These are phyloP conservation scores for Agaricus blazei DNA, from an alignment of 768 basidiomycete genomes.

Conservation along the genomic window DNA sequence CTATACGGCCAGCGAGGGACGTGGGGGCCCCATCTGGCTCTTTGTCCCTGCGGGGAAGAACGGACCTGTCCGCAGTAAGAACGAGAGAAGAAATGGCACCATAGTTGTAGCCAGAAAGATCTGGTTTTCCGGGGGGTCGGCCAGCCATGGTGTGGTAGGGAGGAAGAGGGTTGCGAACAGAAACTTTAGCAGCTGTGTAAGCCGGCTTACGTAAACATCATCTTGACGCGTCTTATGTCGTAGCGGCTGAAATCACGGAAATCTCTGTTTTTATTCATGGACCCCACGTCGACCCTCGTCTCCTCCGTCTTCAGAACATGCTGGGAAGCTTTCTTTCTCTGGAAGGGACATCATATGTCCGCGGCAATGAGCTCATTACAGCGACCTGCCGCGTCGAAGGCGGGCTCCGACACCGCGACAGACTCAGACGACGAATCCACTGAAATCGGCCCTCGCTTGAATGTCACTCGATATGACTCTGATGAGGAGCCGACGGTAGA, in stretches of 20 bases:
- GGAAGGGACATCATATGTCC: neutral
- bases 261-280: neutral
- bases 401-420: neutral
- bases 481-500: neutral
- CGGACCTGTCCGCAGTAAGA: constrained; percentile 83
- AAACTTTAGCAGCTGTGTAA: too few relatives aligned
- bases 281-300: neutral
- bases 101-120: constrained; percentile 93
- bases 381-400: neutral
- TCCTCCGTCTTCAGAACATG: neutral
- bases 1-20: constrained; percentile 86
- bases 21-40: constrained; percentile 97
- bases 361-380: neutral
- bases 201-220: too few relatives aligned
- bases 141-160: constrained; percentile 22
- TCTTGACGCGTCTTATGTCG: too few relatives aligned
- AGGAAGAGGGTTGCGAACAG: too few relatives aligned
- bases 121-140: constrained; percentile 49
- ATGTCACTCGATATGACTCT: neutral
- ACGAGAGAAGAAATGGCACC: constrained; percentile 92
- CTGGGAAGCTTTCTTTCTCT: neutral
- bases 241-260: too few relatives aligned
- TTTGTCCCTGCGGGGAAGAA: constrained; percentile 80
- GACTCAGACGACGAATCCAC: neutral
- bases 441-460: neutral